Evolutionary conservation across 495 filamentous ascomycete species (phyloP), one percentile per base, ranked within the genome.

Genomic region (Aspergillus ellipticus): DNA sequence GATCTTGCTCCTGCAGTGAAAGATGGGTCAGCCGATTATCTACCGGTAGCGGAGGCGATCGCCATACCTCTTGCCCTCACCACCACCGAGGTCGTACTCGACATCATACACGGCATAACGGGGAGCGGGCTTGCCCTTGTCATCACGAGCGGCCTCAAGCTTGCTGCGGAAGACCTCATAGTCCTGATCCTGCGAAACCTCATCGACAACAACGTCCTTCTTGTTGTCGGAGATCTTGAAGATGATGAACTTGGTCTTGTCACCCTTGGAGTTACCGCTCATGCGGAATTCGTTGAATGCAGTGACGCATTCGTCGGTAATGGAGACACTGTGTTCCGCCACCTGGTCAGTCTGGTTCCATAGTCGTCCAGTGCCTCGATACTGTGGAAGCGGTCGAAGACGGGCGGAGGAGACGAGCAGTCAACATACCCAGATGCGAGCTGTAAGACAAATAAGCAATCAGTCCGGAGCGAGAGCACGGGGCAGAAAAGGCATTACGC

Each of bases 31-130:
- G 51, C 37, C 42, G 47, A 28, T 6, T 33, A 1, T 43, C 42
- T 43, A 49, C 19, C 11, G 9, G 35, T 17, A 33, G 19, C 24
- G 11, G 10, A 47, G 19, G 41, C 11, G 22, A 46, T 35, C 26
- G 49, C 48, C 77, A 57, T 78, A 92, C 89, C 90, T 82, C 68
- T 80, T 85, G 66, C 94, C 92, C 76, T 97, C 93, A 56, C 88
- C 89, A 50, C 72, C 78, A 53, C 81, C 80, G 53, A 93, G 77
- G 58, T 88, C 83, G 70, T 90, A 97, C 74, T 92, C 84, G 68
- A 97, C 87, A 67, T 92, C 95, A 74, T 92, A 98, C 64, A 96
- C 85, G 33, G 93, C 94, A 64, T 94, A 98, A 72, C 94, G 85
- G 66, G 90, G 90, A 33, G 78, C 75, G 42, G 76, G 73, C 33